Evolutionary conservation across 2,329 filamentous ascomycete species (phyloP), one percentile per base, ranked within the genome.

Genomic region (Aureobasidium sp.): DNA sequence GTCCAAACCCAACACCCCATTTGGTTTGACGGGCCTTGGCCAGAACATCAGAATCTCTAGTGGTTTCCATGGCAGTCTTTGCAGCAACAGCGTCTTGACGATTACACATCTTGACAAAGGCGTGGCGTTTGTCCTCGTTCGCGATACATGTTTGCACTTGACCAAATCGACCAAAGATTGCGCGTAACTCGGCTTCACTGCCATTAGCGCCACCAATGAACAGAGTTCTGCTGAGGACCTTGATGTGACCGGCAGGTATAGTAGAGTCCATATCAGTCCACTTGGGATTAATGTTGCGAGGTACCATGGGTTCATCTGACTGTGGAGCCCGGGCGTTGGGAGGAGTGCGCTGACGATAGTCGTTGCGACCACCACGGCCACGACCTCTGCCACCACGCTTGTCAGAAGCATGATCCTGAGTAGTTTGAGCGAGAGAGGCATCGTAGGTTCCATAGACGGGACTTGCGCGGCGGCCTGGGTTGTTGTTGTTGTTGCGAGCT

Each of bases 71-170:
- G 48, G 84, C 88, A 32, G 86, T 81, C 67, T 94, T 94, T 47
- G 93, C 93, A 57, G 69, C 75, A 55, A 95, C 79, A 12, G 93
- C 91, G 69, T 95, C 89, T 57, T 82, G 79, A 32, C 94, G 88
- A 58, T 82, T 93, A 60, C 93, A 80, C 93, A 98, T 98, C 73
- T 98, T 98, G 64, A 98, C 91, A 68, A 98, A 98, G 5, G 93
- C 93, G 70, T 98, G 93, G 16, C 93, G 87, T 73, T 97, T 98
- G 65, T 98, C 93, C 64, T 89, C 86, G 73, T 98, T 97, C 60
- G 96, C 90, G 60, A 98, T 98, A 71, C 91, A 97, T 1, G 91
- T 96, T 70, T 98, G 93, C 3, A 98, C 93, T 50, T 84, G 77
- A 55, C 93, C 93, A 65, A 84, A 95, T 40, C 83, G 83, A 63